Conservation (phyloP, 2,329 filamentous ascomycete genomes). For the Penicillium sp. region DNA sequence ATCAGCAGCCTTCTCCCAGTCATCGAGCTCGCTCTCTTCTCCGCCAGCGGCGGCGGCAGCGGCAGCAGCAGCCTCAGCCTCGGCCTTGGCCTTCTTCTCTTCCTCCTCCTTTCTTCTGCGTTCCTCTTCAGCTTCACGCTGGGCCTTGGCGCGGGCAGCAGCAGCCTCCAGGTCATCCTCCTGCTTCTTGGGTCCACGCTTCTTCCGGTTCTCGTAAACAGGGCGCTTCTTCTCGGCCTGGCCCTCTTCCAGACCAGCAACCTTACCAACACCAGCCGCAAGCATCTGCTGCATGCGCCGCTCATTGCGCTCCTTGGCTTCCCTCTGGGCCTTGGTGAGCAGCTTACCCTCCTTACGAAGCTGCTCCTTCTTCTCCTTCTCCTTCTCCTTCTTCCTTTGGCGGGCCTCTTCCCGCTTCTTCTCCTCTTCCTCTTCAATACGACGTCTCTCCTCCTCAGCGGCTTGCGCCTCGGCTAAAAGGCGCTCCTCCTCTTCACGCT, state of each 20-base stretch:
- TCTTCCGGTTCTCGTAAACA: constrained; percentile 64
- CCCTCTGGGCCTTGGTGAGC: constrained; percentile 43
- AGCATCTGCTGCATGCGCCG: constrained; percentile 44
- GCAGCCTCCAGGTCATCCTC: constrained; percentile 48
- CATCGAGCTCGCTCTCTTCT: constrained; percentile 51
- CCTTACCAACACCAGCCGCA: constrained; percentile 39
- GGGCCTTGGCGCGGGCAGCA: constrained; percentile 39
- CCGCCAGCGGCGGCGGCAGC: constrained; percentile 41
- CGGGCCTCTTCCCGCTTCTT: constrained; percentile 40
- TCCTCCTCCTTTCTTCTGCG: constrained; percentile 61
- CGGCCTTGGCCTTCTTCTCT: no score
- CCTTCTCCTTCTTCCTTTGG: constrained; percentile 42
- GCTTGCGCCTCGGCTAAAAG: constrained; percentile 34
- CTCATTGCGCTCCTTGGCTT: constrained; percentile 41
- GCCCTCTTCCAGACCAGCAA: constrained; percentile 37
- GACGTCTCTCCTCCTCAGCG: constrained; percentile 32
- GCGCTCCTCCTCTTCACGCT: constrained; percentile 41
- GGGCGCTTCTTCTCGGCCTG: constrained; percentile 64
- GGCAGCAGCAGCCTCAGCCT: constrained; percentile 62
- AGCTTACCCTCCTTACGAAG: constrained; percentile 43
- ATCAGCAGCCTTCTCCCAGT: constrained; percentile 80
- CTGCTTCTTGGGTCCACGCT: constrained; percentile 59
- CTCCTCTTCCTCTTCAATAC: constrained; percentile 41
- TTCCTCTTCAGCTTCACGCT: constrained; percentile 45
- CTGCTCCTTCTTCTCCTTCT: constrained; percentile 45